Base-by-base conservation (phyloP, 306 rosid species). In the Ammopiptanthus mongolicus region DNA sequence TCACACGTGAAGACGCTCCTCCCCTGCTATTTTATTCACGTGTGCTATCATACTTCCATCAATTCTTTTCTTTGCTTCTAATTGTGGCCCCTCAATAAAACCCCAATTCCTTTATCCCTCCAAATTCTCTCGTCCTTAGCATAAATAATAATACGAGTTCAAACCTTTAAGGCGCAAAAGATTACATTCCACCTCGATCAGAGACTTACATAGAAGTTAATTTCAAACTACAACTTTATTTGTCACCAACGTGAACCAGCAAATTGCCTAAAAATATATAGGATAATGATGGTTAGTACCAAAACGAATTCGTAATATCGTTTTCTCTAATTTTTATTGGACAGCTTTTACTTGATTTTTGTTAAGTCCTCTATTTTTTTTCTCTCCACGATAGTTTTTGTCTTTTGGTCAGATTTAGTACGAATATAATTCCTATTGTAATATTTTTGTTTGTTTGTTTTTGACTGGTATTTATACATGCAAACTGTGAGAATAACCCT, bases 1-100 rank as follows among this genome's bases (percentile, higher is more conserved):
- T 86, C 87, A 80, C 97, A 91, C 92, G 97, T 91, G 97, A 91
- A 89, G 81, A 89, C 97, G 97, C 97, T 91, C 95, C 97, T 73
- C 89, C 84, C 48, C 80, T 85, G 81, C 87, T 84, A 86, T 85
- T 86, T 84, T 86, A 75, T 81, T 91, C 97, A 91, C 97, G 91
- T 84, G 97, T 81, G 86, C 73, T 87, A 81, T 89, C 97, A 87
- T 76, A 64, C 81, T 73, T 79, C 22, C 78, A 70, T 88, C 85
- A 85, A 83, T 46, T 64, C 73, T 25, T 76, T 74, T 42, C 80
- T 77, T 63, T 3, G 0, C 41, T 29, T 69, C 55, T 42, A 39
- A 25, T 66, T 50, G 13, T 81, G 85, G 81, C 73, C 81, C 69
- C 34, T 63, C 69, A 3, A 58, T 19, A 19, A 7, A 2, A 36